Evolutionary conservation across 345 rosid genomes (phyloP).

Genomic region (Carallia brachiata): DNA sequence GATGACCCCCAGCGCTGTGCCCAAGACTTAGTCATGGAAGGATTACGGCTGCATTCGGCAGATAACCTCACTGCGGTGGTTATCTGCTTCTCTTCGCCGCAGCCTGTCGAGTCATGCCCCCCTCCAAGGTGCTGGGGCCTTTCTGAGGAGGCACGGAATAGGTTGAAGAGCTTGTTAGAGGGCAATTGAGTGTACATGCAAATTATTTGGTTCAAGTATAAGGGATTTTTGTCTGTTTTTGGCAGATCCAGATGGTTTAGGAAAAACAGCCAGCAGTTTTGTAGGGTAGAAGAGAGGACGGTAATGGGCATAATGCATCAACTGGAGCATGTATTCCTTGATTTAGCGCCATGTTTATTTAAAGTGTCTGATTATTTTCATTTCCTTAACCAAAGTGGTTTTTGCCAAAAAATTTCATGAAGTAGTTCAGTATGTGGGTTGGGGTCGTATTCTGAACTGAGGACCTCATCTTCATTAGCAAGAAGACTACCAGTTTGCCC

Average conservation of each 20-base stretch:
- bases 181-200: constrained; percentile 51
- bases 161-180: constrained; percentile 48
- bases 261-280: constrained; percentile 49
- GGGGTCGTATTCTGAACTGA: not conserved
- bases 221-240: constrained; percentile 28
- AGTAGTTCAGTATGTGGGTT: not conserved
- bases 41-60: constrained; percentile 44
- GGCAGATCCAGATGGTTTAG: constrained; percentile 45
- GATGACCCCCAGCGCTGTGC: constrained; percentile 57
- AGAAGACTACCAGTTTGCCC: not conserved
- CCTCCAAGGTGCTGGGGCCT: constrained; percentile 47
- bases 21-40: constrained; percentile 57
- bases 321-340: constrained; percentile 1
- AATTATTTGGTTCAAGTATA: constrained; percentile 8
- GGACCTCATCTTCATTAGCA: not conserved
- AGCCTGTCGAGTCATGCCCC: constrained; percentile 33
- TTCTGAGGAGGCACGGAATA: constrained; percentile 53
- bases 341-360: not conserved
- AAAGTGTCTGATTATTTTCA: not conserved
- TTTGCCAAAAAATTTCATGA: not conserved
- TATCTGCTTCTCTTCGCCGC: constrained; percentile 41
- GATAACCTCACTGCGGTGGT: constrained; percentile 59
- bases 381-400: too few species aligned
- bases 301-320: constrained; percentile 1
- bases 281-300: constrained; percentile 24